Conservation (phyloP, 371 early-diverging fungal species). For the Circinella minor region DNA sequence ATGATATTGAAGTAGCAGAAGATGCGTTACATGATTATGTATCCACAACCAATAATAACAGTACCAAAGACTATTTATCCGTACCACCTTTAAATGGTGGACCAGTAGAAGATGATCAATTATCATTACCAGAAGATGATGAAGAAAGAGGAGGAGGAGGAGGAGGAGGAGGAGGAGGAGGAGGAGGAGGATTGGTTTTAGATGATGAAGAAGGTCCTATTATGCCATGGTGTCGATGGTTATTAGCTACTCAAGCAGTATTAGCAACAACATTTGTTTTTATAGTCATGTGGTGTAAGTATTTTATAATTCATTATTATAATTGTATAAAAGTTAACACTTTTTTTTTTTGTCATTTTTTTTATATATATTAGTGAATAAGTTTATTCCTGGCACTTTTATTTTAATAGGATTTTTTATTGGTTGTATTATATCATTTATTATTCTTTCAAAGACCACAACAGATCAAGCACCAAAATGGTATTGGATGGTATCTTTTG, state of each 20-base stretch:
- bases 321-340: not conserved
- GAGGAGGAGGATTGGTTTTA: slow-evolving; percentile 5
- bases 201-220: slow-evolving; percentile 19
- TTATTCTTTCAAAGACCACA: slow-evolving; percentile 29
- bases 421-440: slow-evolving; percentile 29
- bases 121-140: slow-evolving; percentile 24
- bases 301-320: not conserved
- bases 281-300: slow-evolving; percentile 41
- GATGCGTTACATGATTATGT: slow-evolving; percentile 5
- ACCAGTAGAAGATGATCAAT: slow-evolving; percentile 7
- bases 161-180: too few species aligned
- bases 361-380: slow-evolving; percentile 21
- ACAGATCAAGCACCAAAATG: slow-evolving; percentile 37
- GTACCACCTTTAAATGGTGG: slow-evolving; percentile 23
- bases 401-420: slow-evolving; percentile 15
- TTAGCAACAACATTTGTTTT: slow-evolving; percentile 45
- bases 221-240: slow-evolving; percentile 48
- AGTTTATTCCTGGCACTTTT: slow-evolving; percentile 8
- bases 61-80: slow-evolving; percentile 25
- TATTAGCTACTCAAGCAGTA: slow-evolving; percentile 44
- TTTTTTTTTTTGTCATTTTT: not conserved
- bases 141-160: not conserved
- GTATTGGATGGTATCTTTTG: slow-evolving; percentile 59
- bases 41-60: not conserved
- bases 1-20: slow-evolving; percentile 40